phyloP scores from a whole-genome alignment of 306 rosid species.

The Trifolium subterraneum region DNA sequence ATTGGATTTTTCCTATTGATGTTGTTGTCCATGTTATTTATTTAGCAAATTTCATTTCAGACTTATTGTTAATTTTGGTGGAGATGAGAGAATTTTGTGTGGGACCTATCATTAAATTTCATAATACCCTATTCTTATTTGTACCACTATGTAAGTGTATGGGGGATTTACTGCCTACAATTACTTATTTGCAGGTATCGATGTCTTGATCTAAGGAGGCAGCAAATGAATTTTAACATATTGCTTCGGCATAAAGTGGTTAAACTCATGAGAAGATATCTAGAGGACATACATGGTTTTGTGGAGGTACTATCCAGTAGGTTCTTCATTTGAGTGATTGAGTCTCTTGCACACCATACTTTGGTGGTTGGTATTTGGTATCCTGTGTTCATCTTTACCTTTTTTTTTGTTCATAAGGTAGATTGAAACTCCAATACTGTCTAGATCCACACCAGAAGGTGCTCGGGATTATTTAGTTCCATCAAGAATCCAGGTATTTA shows the following conservation, averaged over 20 bases:
- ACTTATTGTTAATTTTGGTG: neutral
- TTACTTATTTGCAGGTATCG: slow-evolving; percentile 68
- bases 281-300: slow-evolving; percentile 83
- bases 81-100: neutral
- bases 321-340: slow-evolving; percentile 18
- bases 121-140: neutral
- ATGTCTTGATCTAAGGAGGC: slow-evolving; percentile 86
- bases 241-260: slow-evolving; percentile 85
- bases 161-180: slow-evolving; percentile 37
- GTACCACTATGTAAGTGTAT: neutral
- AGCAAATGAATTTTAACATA: slow-evolving; percentile 83
- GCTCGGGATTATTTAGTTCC: slow-evolving; percentile 99
- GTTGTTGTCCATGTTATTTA: neutral
- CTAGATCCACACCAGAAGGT: slow-evolving; percentile 98
- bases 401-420: slow-evolving; percentile 75
- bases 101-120: too few relatives aligned
- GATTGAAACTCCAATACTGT: slow-evolving; percentile 99
- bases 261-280: slow-evolving; percentile 83
- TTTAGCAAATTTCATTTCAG: neutral
- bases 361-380: slow-evolving; percentile 29
- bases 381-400: slow-evolving; percentile 53
- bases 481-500: slow-evolving; percentile 90
- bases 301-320: slow-evolving; percentile 79
- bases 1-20: neutral
- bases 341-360: slow-evolving; percentile 14